A percentile compares a stretch with the other conserved stretches of the same genome.
Evolutionary conservation across 768 basidiomycete species (phyloP).

Genomic region (Collybia mongolica): DNA sequence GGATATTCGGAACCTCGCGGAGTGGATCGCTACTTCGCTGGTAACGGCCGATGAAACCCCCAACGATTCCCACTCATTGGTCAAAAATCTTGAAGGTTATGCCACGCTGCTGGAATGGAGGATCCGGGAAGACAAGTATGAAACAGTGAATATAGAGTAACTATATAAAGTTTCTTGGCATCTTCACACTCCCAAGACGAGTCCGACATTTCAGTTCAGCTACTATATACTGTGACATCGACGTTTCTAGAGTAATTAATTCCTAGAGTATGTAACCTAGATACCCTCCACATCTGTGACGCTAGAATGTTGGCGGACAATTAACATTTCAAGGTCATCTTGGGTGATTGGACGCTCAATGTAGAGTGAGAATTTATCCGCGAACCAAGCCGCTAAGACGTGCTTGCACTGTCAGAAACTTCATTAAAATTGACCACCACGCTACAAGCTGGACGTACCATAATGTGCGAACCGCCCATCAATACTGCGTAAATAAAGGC

Average conservation of each 20-base stretch:
- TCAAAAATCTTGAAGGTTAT: constrained; percentile 56
- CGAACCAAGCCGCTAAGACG: constrained; percentile 64
- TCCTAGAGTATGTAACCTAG: no score
- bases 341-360: constrained; percentile 44
- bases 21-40: constrained; percentile 59
- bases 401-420: constrained; percentile 68
- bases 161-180: no score
- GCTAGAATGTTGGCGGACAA: constrained; percentile 31
- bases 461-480: constrained; percentile 54
- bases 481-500: constrained; percentile 69
- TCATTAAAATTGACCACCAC: constrained; percentile 7
- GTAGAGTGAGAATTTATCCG: constrained; percentile 49
- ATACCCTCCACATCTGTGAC: no score
- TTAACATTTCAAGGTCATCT: constrained; percentile 48
- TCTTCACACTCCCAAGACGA: no score
- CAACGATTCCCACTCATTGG: constrained; percentile 28
- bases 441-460: constrained; percentile 41
- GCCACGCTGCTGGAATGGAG: constrained; percentile 63
- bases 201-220: no score
- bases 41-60: constrained; percentile 31
- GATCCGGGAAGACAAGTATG: constrained; percentile 33
- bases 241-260: no score
- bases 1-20: constrained; percentile 63
- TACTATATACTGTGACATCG: no score
- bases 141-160: neutral